These are phyloP conservation scores for Eutrema japonicum DNA, from an alignment of 345 rosid genomes.

Conservation along the genomic window DNA sequence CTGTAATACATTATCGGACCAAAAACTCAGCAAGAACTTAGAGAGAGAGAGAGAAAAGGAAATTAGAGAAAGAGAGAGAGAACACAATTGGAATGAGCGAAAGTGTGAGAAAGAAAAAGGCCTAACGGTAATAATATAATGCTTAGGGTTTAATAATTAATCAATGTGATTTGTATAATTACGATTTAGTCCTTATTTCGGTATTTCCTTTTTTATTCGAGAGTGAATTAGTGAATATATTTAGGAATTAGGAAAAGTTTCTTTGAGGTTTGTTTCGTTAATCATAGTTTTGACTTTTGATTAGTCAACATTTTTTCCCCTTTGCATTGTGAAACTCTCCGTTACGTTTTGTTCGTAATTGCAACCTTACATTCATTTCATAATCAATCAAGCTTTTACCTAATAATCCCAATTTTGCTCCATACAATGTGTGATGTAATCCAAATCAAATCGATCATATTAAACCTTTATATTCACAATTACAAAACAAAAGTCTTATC, in stretches of 20 bases:
- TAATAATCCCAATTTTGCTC: background rate
- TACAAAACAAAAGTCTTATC: background rate
- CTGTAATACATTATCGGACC: background rate
- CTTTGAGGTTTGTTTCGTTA: too few relatives aligned
- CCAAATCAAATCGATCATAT: background rate
- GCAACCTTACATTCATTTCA: conserved; percentile 26
- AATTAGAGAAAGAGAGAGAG: background rate
- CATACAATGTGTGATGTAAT: background rate
- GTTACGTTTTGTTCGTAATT: conserved; percentile 21
- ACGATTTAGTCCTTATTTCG: too few relatives aligned
- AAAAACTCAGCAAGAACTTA: background rate
- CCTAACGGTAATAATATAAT: too few relatives aligned
- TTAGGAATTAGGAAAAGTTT: too few relatives aligned
- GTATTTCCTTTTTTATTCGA: too few relatives aligned
- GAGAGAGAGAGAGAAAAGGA: background rate
- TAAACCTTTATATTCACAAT: background rate
- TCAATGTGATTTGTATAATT: too few relatives aligned
- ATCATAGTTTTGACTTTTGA: too few relatives aligned
- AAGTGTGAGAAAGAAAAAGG: background rate
- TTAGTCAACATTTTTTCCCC: background rate
- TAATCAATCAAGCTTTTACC: conserved; percentile 11
- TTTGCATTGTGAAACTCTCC: conserved; percentile 20
- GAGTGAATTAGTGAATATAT: too few relatives aligned
- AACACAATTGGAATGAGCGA: background rate
- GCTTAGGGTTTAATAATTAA: too few relatives aligned